A percentile compares a stretch with the other conserved stretches of the same genome.
These are phyloP conservation scores for Verbena officinalis DNA, from an alignment of 257 asterid species.

Conservation along the genomic window DNA sequence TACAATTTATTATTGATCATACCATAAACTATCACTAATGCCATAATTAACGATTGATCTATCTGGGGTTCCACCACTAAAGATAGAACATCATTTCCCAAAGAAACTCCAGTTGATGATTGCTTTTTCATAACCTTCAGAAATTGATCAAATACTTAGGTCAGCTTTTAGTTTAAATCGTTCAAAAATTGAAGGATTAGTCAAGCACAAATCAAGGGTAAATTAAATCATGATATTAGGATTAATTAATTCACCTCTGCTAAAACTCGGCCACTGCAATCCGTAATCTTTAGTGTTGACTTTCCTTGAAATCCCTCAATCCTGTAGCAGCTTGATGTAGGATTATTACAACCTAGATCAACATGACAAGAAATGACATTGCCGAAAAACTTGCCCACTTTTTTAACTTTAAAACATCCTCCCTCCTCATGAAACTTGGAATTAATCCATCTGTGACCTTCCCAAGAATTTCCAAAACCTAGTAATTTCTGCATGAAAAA, in stretches of 20 bases:
- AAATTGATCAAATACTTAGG: conserved; percentile 5
- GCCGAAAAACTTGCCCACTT: conserved; percentile 21
- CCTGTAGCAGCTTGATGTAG: conserved; percentile 24
- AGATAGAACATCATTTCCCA: conserved; percentile 65
- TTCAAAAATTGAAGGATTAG: no score
- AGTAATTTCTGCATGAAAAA: conserved; percentile 30
- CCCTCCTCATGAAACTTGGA: conserved; percentile 30
- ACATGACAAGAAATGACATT: conserved; percentile 29
- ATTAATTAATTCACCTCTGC: conserved; percentile 44
- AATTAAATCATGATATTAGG: not conserved
- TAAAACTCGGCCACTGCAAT: conserved; percentile 30
- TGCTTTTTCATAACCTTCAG: conserved; percentile 56
- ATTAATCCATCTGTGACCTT: conserved; percentile 36
- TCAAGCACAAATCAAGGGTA: not conserved
- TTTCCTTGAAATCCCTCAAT: conserved; percentile 37
- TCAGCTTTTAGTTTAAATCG: no score
- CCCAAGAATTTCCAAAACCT: conserved; percentile 38
- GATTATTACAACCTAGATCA: conserved; percentile 26
- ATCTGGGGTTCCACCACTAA: conserved; percentile 57
- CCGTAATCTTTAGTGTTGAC: conserved; percentile 41
- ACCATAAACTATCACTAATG: conserved; percentile 57
- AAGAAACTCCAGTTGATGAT: conserved; percentile 44
- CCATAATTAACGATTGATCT: conserved; percentile 60
- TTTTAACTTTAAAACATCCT: conserved; percentile 44
- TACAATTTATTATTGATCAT: conserved; percentile 52